Conservation (phyloP, 257 asterid genomes). For the Thymus mandschuricus region DNA sequence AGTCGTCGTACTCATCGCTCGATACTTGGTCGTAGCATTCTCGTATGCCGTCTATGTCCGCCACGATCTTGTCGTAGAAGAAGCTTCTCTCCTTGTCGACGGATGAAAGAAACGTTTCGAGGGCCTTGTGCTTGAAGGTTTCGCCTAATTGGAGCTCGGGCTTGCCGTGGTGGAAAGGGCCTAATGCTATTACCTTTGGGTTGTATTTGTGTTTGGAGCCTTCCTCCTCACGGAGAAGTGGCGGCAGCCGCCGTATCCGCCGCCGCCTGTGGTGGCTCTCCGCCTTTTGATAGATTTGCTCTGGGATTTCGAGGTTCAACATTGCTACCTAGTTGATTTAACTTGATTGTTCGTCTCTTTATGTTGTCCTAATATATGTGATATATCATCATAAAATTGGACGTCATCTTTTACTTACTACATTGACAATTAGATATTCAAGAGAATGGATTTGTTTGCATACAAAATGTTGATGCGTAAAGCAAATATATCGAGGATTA, state of each 20-base stretch:
- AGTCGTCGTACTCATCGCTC: background rate
- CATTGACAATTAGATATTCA: background rate
- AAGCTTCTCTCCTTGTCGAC: background rate
- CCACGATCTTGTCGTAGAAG: background rate
- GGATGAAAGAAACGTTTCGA: background rate
- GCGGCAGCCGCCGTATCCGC: background rate
- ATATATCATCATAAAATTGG: background rate
- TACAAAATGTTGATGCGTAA: too few relatives aligned
- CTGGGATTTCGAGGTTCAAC: background rate
- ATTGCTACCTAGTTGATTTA: background rate
- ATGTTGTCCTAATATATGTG: background rate
- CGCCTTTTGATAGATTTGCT: background rate
- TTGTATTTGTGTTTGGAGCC: background rate
- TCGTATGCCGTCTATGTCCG: background rate
- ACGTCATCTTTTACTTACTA: background rate
- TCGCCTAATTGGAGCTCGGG: background rate
- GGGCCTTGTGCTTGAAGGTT: conserved; percentile 6
- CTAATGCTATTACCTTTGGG: background rate
- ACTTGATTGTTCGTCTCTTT: background rate
- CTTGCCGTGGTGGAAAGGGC: conserved; percentile 18
- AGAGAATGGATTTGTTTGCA: too few relatives aligned
- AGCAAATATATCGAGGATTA: too few relatives aligned
- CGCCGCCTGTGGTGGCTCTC: conserved; percentile 6
- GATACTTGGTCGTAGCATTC: background rate
- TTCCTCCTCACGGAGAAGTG: background rate